A percentile compares a stretch with the other conserved stretches of the same genome.
phyloP scores from a whole-genome alignment of 73 alveolate genomes.

The Stentor roeselii region DNA sequence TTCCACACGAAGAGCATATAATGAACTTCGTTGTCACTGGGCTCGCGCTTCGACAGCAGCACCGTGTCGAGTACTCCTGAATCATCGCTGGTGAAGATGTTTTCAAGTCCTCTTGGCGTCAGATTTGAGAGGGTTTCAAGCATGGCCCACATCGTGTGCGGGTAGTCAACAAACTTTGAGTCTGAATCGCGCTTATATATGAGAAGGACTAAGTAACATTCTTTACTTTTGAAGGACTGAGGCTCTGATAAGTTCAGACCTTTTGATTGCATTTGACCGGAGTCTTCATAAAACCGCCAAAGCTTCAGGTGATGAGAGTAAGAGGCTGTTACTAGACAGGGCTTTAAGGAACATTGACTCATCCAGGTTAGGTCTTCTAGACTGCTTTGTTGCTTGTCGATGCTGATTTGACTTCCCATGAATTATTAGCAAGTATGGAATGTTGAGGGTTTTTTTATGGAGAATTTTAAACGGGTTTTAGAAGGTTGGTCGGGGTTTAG shows the following conservation, averaged over 20 bases:
- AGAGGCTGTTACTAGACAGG: not conserved
- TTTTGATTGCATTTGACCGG: not conserved
- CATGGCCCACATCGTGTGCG: conserved; percentile 85
- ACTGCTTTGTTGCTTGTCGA: not conserved
- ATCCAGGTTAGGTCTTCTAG: conserved; percentile 23
- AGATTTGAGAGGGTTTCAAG: conserved; percentile 86
- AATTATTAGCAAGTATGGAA: not conserved
- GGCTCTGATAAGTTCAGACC: not conserved
- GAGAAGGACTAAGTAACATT: conserved; percentile 72
- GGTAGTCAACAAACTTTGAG: conserved; percentile 53
- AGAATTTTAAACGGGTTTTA: not conserved
- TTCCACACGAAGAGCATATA: conserved; percentile 97
- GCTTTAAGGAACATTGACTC: not conserved
- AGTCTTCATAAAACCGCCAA: conserved; percentile 27
- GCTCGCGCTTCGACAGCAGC: conserved; percentile 44
- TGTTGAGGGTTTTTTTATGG: not conserved
- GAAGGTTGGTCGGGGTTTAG: not conserved
- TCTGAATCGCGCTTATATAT: conserved; percentile 56
- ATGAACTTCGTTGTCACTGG: conserved; percentile 64
- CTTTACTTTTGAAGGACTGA: conserved; percentile 26
- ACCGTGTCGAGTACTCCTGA: conserved; percentile 31
- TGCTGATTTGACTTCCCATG: conserved; percentile 26
- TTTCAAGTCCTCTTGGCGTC: conserved; percentile 96
- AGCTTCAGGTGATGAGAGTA: conserved; percentile 6
- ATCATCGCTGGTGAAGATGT: conserved; percentile 72